Percentiles rank a stretch among this genome's conserved stretches.
These are phyloP conservation scores for Monilinia polystroma DNA, from an alignment of 2,329 filamentous ascomycete species.

Conservation along the genomic window DNA sequence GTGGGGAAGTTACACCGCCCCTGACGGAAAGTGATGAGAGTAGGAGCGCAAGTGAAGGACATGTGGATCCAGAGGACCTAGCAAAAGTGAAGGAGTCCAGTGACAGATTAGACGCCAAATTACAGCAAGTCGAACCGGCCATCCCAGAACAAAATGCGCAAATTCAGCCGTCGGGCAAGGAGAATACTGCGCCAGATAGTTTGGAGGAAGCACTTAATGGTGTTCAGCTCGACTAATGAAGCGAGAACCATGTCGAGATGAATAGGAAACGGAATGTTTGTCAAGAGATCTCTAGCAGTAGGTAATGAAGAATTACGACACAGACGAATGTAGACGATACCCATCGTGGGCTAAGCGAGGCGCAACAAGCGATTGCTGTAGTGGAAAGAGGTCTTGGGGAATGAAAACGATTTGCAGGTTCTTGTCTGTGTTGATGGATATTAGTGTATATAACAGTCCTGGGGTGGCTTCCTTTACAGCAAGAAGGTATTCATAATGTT, in stretches of 20 bases:
- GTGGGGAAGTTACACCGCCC: constrained; percentile 38
- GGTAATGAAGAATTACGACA: background rate
- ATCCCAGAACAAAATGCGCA: constrained; percentile 28
- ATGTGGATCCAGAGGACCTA: constrained; percentile 27
- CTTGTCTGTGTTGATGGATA: background rate
- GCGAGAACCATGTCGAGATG: background rate
- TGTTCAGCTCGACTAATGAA: constrained; percentile 38
- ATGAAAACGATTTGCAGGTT: background rate
- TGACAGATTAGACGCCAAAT: constrained; percentile 28
- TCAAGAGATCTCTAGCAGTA: background rate
- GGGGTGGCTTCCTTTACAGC: background rate
- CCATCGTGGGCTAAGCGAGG: background rate
- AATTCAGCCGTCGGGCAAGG: background rate
- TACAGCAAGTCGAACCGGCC: constrained; percentile 27
- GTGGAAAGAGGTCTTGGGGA: background rate
- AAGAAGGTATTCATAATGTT: background rate
- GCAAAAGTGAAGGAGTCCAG: constrained; percentile 28
- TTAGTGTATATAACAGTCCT: background rate
- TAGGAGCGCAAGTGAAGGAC: constrained; percentile 31
- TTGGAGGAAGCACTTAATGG: constrained; percentile 38
- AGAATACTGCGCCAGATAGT: constrained; percentile 24
- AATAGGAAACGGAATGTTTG: background rate
- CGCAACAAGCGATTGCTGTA: background rate
- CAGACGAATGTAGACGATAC: background rate
- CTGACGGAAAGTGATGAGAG: constrained; percentile 38